Evolutionary conservation across 768 basidiomycete species (phyloP), one percentile per base, ranked within the genome.

Genomic region (Lentinula lateritia): DNA sequence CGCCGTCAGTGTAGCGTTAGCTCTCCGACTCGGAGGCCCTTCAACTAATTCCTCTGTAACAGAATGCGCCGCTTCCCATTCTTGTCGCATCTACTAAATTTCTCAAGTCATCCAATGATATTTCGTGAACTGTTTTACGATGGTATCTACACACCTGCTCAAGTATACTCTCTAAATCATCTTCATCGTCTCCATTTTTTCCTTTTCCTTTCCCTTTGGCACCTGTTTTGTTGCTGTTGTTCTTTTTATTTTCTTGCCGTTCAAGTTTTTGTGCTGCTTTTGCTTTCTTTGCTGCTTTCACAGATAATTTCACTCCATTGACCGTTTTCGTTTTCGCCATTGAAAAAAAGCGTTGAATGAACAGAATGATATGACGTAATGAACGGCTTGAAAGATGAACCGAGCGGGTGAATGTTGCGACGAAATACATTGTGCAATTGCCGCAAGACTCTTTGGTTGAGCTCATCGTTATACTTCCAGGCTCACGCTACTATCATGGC

Each of bases 11-110:
- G 91, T 90, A 1, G 92, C 93, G 64, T 92, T 94, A 0, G 92
- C 92, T 45, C 94, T 81, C 53, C 90, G 78, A 53, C 86, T 88
- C 0, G 93, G 93, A 13, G 93, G 92, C 0, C 90, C 90, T 67
- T 88, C 84, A 0, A 88, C 89, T 1, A 90, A 76, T 70, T 95
- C 92, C 70, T 95, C 93, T 0, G 88, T 91, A n/a, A 92, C 90
- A 2, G 80, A 84, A 68, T 93, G 89, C 12, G 87, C 82, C 36
- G 82, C 82, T 68, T 94, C 92, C 91, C 91, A 93, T 71, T 94
- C 90, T 70, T 83, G 80, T 68, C 85, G 82, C 73, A 90, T 86
- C 88, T 90, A 86, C 80, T 83, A 65, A 28, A 28, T 28, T 28
- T 28, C 23, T 23, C 23, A 23, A 23, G 23, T 23, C 28, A 28